These are phyloP conservation scores for Incumbomyces delicatus DNA, from an alignment of 2,329 filamentous ascomycete genomes.

Conservation along the genomic window DNA sequence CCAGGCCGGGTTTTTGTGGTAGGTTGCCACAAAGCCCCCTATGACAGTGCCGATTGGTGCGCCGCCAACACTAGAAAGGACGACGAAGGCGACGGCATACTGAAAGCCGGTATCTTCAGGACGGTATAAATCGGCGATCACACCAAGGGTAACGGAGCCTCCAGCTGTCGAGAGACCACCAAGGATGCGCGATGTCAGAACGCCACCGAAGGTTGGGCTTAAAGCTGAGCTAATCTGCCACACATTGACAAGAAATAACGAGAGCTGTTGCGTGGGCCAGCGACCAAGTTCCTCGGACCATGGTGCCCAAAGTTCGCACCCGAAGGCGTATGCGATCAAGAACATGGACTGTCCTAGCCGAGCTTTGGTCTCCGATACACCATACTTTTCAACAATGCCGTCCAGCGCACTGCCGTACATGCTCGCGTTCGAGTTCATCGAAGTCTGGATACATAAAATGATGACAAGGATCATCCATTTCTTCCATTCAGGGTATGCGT, in stretches of 20 bases:
- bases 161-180: constrained; percentile 55
- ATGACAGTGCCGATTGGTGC: constrained; percentile 46
- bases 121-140: constrained; percentile 55
- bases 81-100: constrained; percentile 51
- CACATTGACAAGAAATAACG: constrained; percentile 64
- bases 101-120: constrained; percentile 44
- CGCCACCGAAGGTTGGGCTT: constrained; percentile 59
- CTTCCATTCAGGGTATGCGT: constrained; percentile 37
- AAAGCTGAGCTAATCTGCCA: constrained; percentile 64
- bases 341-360: constrained; percentile 67
- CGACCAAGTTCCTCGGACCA: constrained; percentile 77
- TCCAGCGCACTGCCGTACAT: constrained; percentile 59
- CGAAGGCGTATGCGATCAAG: constrained; percentile 69
- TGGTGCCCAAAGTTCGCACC: constrained; percentile 79
- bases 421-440: constrained; percentile 69
- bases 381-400: constrained; percentile 55
- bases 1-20: constrained; percentile 44
- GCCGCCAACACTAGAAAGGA: constrained; percentile 47
- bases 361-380: constrained; percentile 56
- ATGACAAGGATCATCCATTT: constrained; percentile 29
- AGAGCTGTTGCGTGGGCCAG: constrained; percentile 63
- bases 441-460: constrained; percentile 61
- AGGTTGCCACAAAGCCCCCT: constrained; percentile 43
- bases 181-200: constrained; percentile 59
- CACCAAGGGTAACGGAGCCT: constrained; percentile 54